Conservation (phyloP, 208 protist genomes). For the Spongospora subterranea region DNA sequence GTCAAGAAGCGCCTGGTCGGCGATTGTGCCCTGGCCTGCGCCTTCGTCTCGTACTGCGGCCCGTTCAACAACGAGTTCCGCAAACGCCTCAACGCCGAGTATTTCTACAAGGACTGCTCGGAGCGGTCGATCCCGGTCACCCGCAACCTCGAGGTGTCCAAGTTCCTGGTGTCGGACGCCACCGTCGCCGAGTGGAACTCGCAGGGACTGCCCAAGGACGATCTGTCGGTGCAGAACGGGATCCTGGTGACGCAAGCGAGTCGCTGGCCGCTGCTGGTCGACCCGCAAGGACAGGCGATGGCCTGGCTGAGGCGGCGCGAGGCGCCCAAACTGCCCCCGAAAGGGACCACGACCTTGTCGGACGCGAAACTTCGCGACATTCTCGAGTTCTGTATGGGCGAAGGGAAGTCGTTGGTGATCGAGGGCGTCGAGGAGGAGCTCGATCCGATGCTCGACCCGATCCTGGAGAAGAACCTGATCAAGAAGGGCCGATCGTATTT, state of each 20-base stretch:
- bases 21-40: conserved; percentile 93
- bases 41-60: conserved; percentile 97
- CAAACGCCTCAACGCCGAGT: conserved; percentile 80
- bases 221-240: conserved; percentile 97
- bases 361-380: conserved; percentile 89
- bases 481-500: conserved; percentile 76
- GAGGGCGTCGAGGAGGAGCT: conserved; percentile 96
- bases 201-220: conserved; percentile 95
- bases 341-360: conserved; percentile 78
- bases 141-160: conserved; percentile 87
- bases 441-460: conserved; percentile 95
- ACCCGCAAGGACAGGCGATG: conserved; percentile 96
- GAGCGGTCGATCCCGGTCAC: conserved; percentile 74
- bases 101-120: conserved; percentile 73
- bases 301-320: conserved; percentile 88
- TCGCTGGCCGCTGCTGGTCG: conserved; percentile 95
- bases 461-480: conserved; percentile 93
- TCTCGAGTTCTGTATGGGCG: conserved; percentile 90
- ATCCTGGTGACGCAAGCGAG: conserved; percentile 93
- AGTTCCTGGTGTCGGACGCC: conserved; percentile 93
- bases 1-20: conserved; percentile 91
- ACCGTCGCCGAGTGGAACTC: conserved; percentile 95
- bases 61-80: conserved; percentile 97
- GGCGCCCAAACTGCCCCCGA: conserved; percentile 65
- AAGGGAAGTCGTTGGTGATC: conserved; percentile 84